Evolutionary conservation across 208 protist genomes (phyloP).

Genomic region (Crithidia expoeki): DNA sequence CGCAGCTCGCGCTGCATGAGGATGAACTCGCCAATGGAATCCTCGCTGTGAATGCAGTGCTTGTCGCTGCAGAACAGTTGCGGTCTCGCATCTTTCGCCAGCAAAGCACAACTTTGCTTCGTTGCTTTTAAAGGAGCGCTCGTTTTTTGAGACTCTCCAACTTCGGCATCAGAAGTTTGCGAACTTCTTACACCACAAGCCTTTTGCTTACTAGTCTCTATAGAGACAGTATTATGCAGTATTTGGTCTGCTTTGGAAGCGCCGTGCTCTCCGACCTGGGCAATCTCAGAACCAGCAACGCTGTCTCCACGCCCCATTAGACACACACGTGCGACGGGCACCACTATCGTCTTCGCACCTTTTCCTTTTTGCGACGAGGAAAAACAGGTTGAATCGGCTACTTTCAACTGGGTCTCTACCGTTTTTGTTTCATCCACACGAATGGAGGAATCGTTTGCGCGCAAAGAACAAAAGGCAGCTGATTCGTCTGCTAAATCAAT

Average conservation of each 20-base stretch:
- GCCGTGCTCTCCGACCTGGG: too few relatives aligned
- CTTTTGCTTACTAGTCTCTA: not conserved
- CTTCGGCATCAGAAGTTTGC: not conserved
- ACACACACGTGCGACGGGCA: slow-evolving; percentile 5
- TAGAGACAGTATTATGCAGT: too few relatives aligned
- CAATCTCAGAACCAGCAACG: too few relatives aligned
- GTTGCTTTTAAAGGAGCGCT: not conserved
- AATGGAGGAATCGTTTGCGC: not conserved
- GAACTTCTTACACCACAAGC: not conserved
- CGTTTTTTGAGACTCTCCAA: not conserved
- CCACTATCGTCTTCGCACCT: not conserved
- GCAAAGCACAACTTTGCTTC: not conserved
- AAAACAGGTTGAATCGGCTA: not conserved
- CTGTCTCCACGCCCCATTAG: not conserved
- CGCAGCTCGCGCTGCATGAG: slow-evolving; percentile 64
- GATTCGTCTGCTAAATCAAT: not conserved
- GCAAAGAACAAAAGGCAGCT: not conserved
- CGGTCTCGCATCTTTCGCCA: not conserved
- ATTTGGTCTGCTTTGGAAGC: too few relatives aligned
- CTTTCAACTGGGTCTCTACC: not conserved
- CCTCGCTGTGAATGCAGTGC: slow-evolving; percentile 69
- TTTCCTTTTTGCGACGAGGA: not conserved
- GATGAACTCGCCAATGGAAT: slow-evolving; percentile 75
- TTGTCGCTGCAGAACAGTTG: slow-evolving; percentile 30
- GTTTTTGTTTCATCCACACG: not conserved